Evolutionary conservation across 2,329 filamentous ascomycete genomes (phyloP), one percentile per base, ranked within the genome.

Genomic region (Claviceps sp.): DNA sequence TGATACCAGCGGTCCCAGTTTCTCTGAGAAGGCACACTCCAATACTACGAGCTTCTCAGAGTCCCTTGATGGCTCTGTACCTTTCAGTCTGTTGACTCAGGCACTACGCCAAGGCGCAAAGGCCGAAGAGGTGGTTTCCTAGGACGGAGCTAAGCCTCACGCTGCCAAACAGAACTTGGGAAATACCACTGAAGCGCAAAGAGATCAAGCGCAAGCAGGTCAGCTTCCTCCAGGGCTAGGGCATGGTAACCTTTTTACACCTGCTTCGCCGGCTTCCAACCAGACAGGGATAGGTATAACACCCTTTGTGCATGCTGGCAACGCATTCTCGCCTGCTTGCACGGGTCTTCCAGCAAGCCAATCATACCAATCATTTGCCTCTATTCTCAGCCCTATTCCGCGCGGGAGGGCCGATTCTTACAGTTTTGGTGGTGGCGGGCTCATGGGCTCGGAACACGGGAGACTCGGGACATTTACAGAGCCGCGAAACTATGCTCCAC

Each of bases 401-500:
- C 41, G 16, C 9, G 40, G 22, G 7, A 52, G 34, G 46, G 52
- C 16, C 37, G 55, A 34, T 30, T 44, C 30, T 34, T 47, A 18
- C 18, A 34, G 34, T 30, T 20, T 13, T 34, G 43, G 34, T 52
- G 24, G 22, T 51, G 51, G 30, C 24, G 50, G 48, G 11, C 52
- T 52, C 11, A 52, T 53, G 38, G 57, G 55, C 41, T 55, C 57
- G 3, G 54, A 52, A 2, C 38, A 52, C 30, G 41, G 37, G 13
- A 44, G 41, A 11, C 53, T 52, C 9, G 55, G 60, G 3, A 58
- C 56, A 38, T 60, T 66, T 48, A 70, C 68, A 0, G 71, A 72
- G 58, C 70, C 71, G 2, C 67, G 68, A 51, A 70, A 67, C 59
- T 71, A 70, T 54, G 67, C 68, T 1, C 69, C 70, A 4, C 63